Evolutionary conservation across 2,329 filamentous ascomycete genomes (phyloP), one percentile per base, ranked within the genome.

Genomic region (Monosporascus sp.): DNA sequence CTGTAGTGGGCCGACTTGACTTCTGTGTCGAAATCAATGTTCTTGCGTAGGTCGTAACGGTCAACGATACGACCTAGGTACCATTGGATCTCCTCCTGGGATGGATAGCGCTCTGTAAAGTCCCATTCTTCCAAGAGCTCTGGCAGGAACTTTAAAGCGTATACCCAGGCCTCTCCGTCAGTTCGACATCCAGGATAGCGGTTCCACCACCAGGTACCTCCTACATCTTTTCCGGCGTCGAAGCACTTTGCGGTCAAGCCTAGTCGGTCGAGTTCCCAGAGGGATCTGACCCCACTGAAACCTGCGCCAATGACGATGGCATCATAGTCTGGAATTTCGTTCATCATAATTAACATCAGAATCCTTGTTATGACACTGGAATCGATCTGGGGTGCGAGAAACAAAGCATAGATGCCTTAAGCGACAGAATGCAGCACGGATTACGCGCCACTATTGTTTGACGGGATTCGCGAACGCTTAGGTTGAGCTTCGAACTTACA

Each of bases 121-220:
- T 69, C 58, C 68, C 73, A 76, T 51, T 74, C 72, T 39, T 72
- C 66, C 15, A 75, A 62, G 4, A 74, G 54, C 20, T 72, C 71
- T 56, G 74, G 65, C 14, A 67, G 67, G 54, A 75, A 73, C 11
- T 70, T 70, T 47, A 75, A 73, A 25, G 25, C 25, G 25, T 51
- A 68, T 62, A 57, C 80, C 79, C 0, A 72, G 72, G n/a, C 73
- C 58, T 77, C 73, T 0, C 73, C 74, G 51, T 78, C 75, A 49
- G 75, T 73, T 41, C 74, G 67, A n/a, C 74, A 72, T 6, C 50
- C 51, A 39, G 41, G 49, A 49, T n/a, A 60, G 48, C 42, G 51
- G 53, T 56, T 56, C 38, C 25, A 47, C 15, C 25, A 50, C 51
- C 48, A 53, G 15, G 48, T 47, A 25, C 51, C 51, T 7, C 51